phyloP scores from a whole-genome alignment of 2,329 filamentous ascomycete genomes.

The Xylariomycetidae sp. region DNA sequence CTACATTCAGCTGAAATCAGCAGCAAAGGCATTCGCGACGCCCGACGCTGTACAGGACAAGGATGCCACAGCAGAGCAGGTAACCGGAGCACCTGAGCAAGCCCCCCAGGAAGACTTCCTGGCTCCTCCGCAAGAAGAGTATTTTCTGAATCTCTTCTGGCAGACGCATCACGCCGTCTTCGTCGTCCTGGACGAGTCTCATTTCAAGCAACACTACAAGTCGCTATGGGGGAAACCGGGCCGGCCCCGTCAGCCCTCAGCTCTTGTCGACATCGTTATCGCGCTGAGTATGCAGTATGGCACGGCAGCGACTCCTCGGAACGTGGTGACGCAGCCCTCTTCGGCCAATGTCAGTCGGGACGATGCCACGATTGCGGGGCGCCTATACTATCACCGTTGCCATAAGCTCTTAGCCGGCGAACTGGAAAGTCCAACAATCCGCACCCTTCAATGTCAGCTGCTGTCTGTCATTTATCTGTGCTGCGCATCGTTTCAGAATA shows the following conservation, averaged over 20 bases:
- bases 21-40: too few species aligned
- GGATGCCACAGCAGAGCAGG: too few species aligned
- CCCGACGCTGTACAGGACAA: too few species aligned
- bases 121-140: conserved; percentile 37
- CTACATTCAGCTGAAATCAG: too few species aligned
- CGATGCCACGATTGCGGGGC: conserved; percentile 37
- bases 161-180: conserved; percentile 36
- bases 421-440: conserved; percentile 40
- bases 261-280: conserved; percentile 46
- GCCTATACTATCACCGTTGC: conserved; percentile 40
- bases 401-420: conserved; percentile 38
- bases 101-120: too few species aligned
- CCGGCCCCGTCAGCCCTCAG: conserved; percentile 33
- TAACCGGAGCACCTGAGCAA: too few species aligned
- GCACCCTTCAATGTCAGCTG: conserved; percentile 42
- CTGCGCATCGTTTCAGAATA: conserved; percentile 42
- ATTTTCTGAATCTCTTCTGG: conserved; percentile 43
- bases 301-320: conserved; percentile 20
- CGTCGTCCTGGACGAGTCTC: conserved; percentile 37
- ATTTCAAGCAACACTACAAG: conserved; percentile 37
- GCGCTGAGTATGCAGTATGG: conserved; percentile 47
- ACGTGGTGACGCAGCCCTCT: neutral
- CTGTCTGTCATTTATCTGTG: conserved; percentile 41
- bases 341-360: conserved; percentile 5
- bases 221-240: conserved; percentile 31